These are phyloP conservation scores for Kwoniella botswanensis DNA, from an alignment of 768 basidiomycete genomes.

Conservation along the genomic window DNA sequence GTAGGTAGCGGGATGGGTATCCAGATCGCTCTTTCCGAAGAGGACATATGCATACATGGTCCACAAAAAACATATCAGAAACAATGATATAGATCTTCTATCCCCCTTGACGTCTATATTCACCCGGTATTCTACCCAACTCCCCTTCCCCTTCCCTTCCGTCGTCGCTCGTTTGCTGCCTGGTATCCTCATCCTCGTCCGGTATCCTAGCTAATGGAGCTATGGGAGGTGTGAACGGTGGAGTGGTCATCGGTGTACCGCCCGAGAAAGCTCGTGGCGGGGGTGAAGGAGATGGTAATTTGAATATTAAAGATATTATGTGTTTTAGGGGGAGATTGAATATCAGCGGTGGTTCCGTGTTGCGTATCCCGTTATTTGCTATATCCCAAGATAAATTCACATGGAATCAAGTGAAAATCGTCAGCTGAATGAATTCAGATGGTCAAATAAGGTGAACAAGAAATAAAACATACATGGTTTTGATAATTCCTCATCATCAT, in stretches of 20 bases:
- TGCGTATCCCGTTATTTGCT: constrained; percentile 8
- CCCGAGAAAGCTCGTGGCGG: constrained; percentile 41
- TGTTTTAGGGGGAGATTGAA: constrained; percentile 40
- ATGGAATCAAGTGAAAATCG: background rate
- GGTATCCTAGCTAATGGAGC: constrained; percentile 1
- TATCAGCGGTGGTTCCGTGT: constrained; percentile 44
- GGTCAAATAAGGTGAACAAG: no score
- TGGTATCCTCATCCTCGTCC: background rate
- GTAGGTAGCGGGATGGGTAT: no score
- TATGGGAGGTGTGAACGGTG: constrained; percentile 15
- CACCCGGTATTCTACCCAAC: constrained; percentile 37
- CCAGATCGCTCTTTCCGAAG: background rate
- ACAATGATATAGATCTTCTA: background rate
- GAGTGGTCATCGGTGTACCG: constrained; percentile 33
- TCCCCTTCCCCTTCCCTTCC: background rate
- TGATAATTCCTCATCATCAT: constrained; percentile 32
- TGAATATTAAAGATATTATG: constrained; percentile 33
- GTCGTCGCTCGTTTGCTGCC: background rate
- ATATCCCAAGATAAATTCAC: background rate
- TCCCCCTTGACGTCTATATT: constrained; percentile 29
- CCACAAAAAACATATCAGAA: background rate
- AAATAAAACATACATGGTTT: constrained; percentile 7
- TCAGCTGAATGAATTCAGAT: background rate
- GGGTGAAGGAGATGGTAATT: constrained; percentile 35
- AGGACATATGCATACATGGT: constrained; percentile 9